A percentile compares a stretch with the other conserved stretches of the same genome.
Evolutionary conservation across 2,329 filamentous ascomycete genomes (phyloP).

Genomic region (Colletotrichum sp.): DNA sequence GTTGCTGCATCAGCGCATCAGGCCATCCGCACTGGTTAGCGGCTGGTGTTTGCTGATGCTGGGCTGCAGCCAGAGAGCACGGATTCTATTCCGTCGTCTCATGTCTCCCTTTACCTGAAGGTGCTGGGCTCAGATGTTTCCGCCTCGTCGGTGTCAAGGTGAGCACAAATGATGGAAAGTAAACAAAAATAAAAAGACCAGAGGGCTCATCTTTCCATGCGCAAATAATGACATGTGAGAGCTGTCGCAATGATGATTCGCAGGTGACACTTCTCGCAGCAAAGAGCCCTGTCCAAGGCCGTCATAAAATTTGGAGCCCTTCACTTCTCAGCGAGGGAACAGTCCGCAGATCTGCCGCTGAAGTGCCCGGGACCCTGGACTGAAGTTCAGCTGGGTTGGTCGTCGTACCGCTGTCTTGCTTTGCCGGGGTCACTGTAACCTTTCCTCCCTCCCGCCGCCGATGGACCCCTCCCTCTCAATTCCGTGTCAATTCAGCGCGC

Average conservation of each 20-base stretch:
- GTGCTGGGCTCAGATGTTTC: constrained; percentile 1
- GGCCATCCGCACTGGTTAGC: neutral
- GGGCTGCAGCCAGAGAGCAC: neutral
- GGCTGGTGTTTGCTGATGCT: neutral
- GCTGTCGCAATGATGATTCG: neutral
- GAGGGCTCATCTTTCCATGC: neutral
- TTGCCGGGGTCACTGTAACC: neutral
- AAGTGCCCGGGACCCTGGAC: constrained; percentile 7
- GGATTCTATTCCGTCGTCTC: constrained; percentile 18
- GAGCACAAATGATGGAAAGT: neutral
- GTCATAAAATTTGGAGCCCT: neutral
- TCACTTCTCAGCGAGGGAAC: neutral
- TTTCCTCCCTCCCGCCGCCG: neutral
- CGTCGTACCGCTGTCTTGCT: neutral
- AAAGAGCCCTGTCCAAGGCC: neutral
- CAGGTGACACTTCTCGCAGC: neutral
- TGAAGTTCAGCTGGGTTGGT: neutral
- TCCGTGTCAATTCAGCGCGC: neutral
- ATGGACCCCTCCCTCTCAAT: neutral
- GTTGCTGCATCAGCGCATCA: neutral
- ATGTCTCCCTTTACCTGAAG: constrained; percentile 6
- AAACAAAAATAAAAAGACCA: neutral
- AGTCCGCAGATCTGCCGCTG: constrained; percentile 13
- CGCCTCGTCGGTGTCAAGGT: neutral
- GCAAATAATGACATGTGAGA: constrained; percentile 4